A percentile compares a stretch with the other conserved stretches of the same genome.
These are phyloP conservation scores for Myxozyma neotropica DNA, from an alignment of 805 yeast species.

Conservation along the genomic window DNA sequence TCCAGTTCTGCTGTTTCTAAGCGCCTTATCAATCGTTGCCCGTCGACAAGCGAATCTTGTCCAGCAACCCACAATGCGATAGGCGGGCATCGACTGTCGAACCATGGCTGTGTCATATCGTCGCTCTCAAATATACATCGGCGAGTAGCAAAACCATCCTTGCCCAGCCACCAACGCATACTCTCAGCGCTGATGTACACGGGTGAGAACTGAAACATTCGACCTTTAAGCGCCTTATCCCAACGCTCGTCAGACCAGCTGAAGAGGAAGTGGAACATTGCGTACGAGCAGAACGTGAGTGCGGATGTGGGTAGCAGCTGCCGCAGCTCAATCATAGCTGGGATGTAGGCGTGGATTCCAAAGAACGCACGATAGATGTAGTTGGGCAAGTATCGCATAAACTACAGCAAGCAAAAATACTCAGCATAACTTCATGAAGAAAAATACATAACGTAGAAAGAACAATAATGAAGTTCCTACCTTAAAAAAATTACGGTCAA, in stretches of 20 bases:
- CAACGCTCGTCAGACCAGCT: conserved; percentile 85
- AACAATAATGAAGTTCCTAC: conserved; percentile 6
- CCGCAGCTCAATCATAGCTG: conserved; percentile 67
- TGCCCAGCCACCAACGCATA: conserved; percentile 91
- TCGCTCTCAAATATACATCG: conserved; percentile 53
- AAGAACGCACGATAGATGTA: conserved; percentile 50
- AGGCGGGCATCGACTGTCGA: conserved; percentile 50
- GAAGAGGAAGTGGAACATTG: conserved; percentile 83
- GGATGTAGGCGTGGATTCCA: conserved; percentile 79
- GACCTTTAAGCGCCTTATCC: conserved; percentile 64
- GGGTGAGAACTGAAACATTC: conserved; percentile 85
- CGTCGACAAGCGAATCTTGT: conserved; percentile 76
- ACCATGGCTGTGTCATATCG: conserved; percentile 49
- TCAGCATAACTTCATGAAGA: not conserved
- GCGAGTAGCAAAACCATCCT: conserved; percentile 52
- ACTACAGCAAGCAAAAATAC: not conserved
- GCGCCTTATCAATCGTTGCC: conserved; percentile 65
- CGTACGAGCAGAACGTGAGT: conserved; percentile 59
- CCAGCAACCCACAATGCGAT: conserved; percentile 71
- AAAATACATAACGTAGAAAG: not conserved
- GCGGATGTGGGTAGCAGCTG: conserved; percentile 49
- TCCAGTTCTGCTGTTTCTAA: conserved; percentile 60
- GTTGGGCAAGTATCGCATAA: conserved; percentile 37
- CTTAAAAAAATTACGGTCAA: conserved; percentile 52
- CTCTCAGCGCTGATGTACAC: conserved; percentile 75